Conservation (phyloP, 1,139 yeast genomes). For the Nakaseomyces bracarensis region DNA sequence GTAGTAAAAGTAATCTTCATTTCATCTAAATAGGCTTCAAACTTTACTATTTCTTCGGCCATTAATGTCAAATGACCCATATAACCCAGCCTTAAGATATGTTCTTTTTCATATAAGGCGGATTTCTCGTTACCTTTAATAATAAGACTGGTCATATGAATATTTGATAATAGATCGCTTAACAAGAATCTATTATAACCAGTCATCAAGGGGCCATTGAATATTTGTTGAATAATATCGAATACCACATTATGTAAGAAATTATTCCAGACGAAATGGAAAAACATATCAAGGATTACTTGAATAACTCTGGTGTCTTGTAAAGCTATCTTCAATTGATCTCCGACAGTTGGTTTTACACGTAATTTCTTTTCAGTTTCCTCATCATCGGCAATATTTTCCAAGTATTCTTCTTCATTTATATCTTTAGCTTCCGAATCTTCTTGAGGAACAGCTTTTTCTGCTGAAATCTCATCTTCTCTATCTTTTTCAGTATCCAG, state of each 20-base stretch:
- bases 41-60: conserved; percentile 95
- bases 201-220: conserved; percentile 87
- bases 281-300: conserved; percentile 78
- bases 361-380: conserved; percentile 32
- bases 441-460: background rate
- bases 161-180: conserved; percentile 71
- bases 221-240: conserved; percentile 92
- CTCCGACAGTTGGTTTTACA: conserved; percentile 76
- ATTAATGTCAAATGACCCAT: conserved; percentile 96
- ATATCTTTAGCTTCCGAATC: conserved; percentile 9
- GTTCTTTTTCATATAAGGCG: conserved; percentile 49
- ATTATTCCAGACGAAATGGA: conserved; percentile 94
- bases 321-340: conserved; percentile 73
- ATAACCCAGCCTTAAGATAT: conserved; percentile 74
- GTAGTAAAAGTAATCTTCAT: conserved; percentile 31
- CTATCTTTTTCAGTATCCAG: conserved; percentile 11
- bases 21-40: conserved; percentile 39
- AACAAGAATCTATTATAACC: conserved; percentile 82
- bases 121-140: conserved; percentile 77
- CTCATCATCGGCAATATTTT: conserved; percentile 24
- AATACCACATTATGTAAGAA: conserved; percentile 95
- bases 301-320: conserved; percentile 74
- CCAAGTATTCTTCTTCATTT: conserved; percentile 19
- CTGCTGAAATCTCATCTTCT: conserved; percentile 14
- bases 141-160: conserved; percentile 74